These are phyloP conservation scores for Suaeda aralocaspica DNA, from an alignment of 148 eudicot species.

Conservation along the genomic window DNA sequence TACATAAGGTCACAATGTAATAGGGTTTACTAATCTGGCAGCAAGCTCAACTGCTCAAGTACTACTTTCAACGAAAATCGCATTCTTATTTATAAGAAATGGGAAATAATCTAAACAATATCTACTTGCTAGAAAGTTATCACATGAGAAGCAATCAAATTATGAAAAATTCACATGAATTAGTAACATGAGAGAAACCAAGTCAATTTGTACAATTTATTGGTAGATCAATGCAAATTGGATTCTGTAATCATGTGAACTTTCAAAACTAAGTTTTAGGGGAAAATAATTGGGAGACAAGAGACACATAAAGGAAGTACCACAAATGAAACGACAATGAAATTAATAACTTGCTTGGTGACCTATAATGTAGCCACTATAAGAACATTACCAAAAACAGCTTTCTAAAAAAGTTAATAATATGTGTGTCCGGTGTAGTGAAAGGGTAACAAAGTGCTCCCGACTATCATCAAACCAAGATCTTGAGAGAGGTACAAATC, in stretches of 20 bases:
- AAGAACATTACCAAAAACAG: background rate
- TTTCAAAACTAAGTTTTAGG: background rate
- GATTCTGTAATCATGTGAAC: background rate
- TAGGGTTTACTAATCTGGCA: no score
- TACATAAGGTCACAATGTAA: no score
- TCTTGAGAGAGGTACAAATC: no score
- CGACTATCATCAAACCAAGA: no score
- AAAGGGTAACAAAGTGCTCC: no score
- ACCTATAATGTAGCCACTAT: background rate
- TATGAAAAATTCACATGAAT: no score
- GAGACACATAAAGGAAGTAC: no score
- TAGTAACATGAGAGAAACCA: background rate
- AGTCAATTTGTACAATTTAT: background rate
- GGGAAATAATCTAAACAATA: background rate
- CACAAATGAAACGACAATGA: background rate
- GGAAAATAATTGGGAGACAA: no score
- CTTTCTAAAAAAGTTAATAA: no score
- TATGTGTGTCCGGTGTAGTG: no score
- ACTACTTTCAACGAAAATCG: conserved; percentile 5
- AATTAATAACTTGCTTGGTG: background rate
- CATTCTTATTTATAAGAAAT: background rate
- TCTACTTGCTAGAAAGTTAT: background rate
- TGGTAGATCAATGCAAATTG: background rate
- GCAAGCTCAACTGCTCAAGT: no score
- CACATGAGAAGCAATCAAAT: background rate